Base-by-base conservation (phyloP, 441 rosid species). In the Populus tomentosa region DNA sequence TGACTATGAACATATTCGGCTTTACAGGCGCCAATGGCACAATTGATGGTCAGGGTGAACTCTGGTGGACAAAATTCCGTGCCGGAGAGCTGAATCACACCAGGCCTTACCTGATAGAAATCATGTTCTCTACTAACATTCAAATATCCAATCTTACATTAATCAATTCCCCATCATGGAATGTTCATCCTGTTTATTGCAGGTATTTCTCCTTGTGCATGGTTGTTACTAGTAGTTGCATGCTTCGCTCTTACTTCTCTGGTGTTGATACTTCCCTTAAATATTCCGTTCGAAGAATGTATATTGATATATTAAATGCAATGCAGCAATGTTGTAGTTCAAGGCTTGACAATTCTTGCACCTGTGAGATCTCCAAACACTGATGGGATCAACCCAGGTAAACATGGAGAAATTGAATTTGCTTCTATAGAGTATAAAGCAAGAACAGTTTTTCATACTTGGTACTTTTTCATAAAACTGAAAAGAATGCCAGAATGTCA, bases 371-470 rank as follows among this genome's bases (percentile, higher is more conserved):
- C 88, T 40, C 92, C 94, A 1, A 92, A 92, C 68, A 91, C 97
- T 0, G 97, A 91, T 82, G 95, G 95, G 72, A 89, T 92, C 50
- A 72, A 92, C 82, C 97, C 95, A 92, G 97, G 97, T 91, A 79
- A 67, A 79, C 14, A 24, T 7, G 13, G 32, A 33, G 70, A 42
- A 67, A 63, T 26, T 40, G 42, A 53, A 71, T 24, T 18, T 28
- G 24, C 42, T 77, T 38, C 67, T 46, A 46, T 46, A 14, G 56
- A 46, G 56, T 46, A 46, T 14, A 14, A 14, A 46, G 56, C 20
- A 20, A 46, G 20, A 46, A 46, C 20, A 46, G 20, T 46, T 14
- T 46, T 46, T 14, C 20, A 46, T 46, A 46, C 56, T 46, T 14
- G 1, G 20, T 46, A 46, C 56, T 46, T 46, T 14, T 46, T 46